phyloP scores from a whole-genome alignment of 2,329 filamentous ascomycete species.

The Lojkania enalia region DNA sequence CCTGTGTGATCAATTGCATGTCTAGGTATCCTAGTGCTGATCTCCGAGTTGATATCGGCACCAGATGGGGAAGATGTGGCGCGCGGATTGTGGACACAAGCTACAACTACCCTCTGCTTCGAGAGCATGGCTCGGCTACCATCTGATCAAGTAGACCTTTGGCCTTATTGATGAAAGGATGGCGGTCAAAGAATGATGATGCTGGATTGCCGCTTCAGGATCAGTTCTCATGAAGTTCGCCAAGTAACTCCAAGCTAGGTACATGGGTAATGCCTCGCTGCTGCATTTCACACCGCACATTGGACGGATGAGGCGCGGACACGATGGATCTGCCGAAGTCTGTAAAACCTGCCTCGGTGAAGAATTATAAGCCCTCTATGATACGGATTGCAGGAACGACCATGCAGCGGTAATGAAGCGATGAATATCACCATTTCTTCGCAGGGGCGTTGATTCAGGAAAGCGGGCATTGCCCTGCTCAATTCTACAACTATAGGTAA shows the following conservation, averaged over 20 bases:
- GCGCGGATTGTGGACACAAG: background rate
- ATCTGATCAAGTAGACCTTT: background rate
- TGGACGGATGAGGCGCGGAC: conserved; percentile 7
- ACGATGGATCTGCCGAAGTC: conserved; percentile 2
- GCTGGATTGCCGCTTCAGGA: background rate
- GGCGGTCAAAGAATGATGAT: background rate
- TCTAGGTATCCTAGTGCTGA: conserved; percentile 12
- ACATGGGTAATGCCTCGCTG: conserved; percentile 4
- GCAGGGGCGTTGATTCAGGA: too few species aligned
- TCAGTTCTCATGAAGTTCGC: background rate
- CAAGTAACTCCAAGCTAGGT: background rate
- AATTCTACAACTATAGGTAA: too few species aligned
- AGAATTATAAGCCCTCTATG: background rate
- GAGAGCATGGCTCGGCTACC: background rate
- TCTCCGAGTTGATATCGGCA: conserved; percentile 5
- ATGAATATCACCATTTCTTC: background rate
- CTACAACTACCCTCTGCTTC: background rate
- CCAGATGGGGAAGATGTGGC: conserved; percentile 2
- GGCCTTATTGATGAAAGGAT: background rate
- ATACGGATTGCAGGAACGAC: background rate
- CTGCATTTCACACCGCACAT: conserved; percentile 9
- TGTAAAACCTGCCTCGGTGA: background rate
- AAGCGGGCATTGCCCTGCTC: too few species aligned
- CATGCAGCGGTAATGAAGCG: background rate
- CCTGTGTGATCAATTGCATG: conserved; percentile 11